A percentile compares a stretch with the other conserved stretches of the same genome.
Conservation (phyloP, 129 eudicot genomes). For the Kitagawia praeruptora region DNA sequence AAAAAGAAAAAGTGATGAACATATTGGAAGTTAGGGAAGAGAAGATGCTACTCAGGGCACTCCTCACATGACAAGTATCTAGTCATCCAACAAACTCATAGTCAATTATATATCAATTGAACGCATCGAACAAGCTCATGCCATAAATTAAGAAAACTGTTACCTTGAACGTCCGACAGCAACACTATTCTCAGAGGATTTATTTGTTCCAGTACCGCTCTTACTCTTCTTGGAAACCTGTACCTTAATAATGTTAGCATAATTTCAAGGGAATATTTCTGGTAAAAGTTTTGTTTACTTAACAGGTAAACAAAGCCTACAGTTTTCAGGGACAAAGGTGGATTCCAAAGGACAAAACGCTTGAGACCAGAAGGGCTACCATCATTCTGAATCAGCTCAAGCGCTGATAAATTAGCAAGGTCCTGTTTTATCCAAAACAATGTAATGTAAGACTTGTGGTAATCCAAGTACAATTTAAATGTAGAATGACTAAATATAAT, state of each 20-base stretch:
- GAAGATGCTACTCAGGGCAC: not conserved
- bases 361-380: slow-evolving; percentile 96
- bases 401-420: slow-evolving; percentile 50
- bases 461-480: not conserved
- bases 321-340: slow-evolving; percentile 60
- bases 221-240: slow-evolving; percentile 53
- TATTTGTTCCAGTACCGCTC: slow-evolving; percentile 22
- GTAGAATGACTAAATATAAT: not conserved
- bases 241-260: slow-evolving; percentile 13
- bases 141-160: not conserved
- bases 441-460: not conserved
- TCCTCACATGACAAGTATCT: not conserved
- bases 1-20: not conserved
- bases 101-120: not conserved
- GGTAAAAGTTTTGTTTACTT: not conserved
- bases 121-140: not conserved
- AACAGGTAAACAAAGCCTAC: slow-evolving; percentile 34
- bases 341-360: slow-evolving; percentile 86
- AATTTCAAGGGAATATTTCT: slow-evolving; percentile 7
- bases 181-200: slow-evolving; percentile 23
- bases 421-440: slow-evolving; percentile 30
- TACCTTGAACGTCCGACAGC: slow-evolving; percentile 71
- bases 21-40: not conserved
- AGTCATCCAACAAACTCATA: not conserved
- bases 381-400: slow-evolving; percentile 78